A percentile compares a stretch with the other conserved stretches of the same genome.
phyloP scores from a whole-genome alignment of 768 basidiomycete species.

The Lentinula raphanica region DNA sequence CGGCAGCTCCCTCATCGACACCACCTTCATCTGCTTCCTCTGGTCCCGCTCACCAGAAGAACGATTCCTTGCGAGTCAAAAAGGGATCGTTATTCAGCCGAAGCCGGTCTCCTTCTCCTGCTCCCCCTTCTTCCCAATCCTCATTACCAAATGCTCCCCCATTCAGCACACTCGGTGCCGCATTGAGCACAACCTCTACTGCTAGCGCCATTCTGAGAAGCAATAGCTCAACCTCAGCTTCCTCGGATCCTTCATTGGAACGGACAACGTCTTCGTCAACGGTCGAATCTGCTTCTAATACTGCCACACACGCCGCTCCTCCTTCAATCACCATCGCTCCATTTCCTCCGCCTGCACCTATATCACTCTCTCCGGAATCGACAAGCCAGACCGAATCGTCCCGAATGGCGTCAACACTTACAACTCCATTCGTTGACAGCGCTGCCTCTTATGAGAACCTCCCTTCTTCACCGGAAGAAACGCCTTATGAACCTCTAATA shows the following conservation, averaged over 20 bases:
- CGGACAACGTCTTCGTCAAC: constrained; percentile 14
- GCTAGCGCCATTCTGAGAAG: constrained; percentile 36
- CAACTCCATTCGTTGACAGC: not conserved
- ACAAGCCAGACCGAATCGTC: not conserved
- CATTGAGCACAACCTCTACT: constrained; percentile 38
- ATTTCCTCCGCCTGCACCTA: constrained; percentile 6
- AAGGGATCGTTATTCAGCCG: constrained; percentile 1
- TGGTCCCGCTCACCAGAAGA: constrained; percentile 4
- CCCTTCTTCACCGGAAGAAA: constrained; percentile 37
- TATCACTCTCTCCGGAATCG: constrained; percentile 3
- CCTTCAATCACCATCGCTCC: constrained; percentile 13
- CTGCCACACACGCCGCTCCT: not conserved
- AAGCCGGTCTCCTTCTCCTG: constrained; percentile 11
- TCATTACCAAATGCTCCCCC: constrained; percentile 30
- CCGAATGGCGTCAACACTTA: not conserved
- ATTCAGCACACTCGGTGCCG: constrained; percentile 41
- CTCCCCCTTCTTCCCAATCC: not conserved
- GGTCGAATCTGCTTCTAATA: constrained; percentile 1
- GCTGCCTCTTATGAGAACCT: constrained; percentile 34
- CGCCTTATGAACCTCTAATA: not conserved
- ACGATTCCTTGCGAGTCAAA: constrained; percentile 7
- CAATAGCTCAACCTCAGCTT: constrained; percentile 1
- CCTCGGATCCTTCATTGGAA: not conserved
- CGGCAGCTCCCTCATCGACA: constrained; percentile 13
- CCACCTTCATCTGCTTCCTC: constrained; percentile 13